phyloP scores from a whole-genome alignment of 2,329 filamentous ascomycete species.

The Leptoxyphium fumago region DNA sequence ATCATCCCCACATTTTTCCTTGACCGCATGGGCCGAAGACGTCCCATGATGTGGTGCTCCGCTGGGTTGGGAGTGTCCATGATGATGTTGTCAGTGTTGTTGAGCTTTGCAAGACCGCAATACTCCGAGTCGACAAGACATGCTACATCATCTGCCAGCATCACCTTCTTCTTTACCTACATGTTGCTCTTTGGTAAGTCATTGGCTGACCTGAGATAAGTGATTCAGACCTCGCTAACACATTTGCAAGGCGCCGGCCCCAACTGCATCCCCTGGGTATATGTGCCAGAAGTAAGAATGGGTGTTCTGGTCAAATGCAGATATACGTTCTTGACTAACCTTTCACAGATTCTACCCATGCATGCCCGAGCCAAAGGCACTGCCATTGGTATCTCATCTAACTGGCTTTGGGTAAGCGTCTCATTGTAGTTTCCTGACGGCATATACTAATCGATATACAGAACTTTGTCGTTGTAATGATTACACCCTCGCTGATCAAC shows the following conservation, averaged over 20 bases:
- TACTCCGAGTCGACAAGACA: constrained; percentile 21
- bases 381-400: constrained; percentile 34
- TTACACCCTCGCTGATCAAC: constrained; percentile 34
- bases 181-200: constrained; percentile 14
- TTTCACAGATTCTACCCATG: constrained; percentile 31
- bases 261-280: constrained; percentile 37
- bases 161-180: constrained; percentile 36
- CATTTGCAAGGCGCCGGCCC: constrained; percentile 29
- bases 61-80: constrained; percentile 22
- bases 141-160: constrained; percentile 29
- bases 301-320: not conserved
- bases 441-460: constrained; percentile 4
- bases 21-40: constrained; percentile 24
- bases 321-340: constrained; percentile 25
- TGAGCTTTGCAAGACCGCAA: constrained; percentile 26
- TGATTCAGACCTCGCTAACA: constrained; percentile 9
- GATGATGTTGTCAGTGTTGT: constrained; percentile 26
- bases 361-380: constrained; percentile 36
- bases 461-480: constrained; percentile 39
- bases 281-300: constrained; percentile 12
- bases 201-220: too few species aligned
- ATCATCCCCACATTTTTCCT: constrained; percentile 34
- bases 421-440: not conserved
- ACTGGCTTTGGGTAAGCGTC: constrained; percentile 30
- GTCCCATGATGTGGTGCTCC: constrained; percentile 22